Base-by-base conservation (phyloP, 179 eudicot genomes). In the Pouteria campechiana region DNA sequence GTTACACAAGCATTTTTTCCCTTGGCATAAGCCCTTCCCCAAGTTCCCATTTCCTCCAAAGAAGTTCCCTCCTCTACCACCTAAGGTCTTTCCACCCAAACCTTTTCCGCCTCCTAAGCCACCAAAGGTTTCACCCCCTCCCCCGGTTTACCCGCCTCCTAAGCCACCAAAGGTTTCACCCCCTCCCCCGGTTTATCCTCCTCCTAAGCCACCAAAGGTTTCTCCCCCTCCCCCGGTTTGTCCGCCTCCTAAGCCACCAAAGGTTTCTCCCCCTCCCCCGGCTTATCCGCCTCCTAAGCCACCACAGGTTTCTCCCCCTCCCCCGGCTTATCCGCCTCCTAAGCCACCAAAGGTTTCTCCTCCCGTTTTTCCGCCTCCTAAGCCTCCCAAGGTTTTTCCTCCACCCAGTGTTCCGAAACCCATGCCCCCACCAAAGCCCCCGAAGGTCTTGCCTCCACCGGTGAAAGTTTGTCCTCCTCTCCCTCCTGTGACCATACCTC, bases 21-120 rank as follows among this genome's bases (percentile, higher is more conserved):
- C 42, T 4, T 28, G 38, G 37, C 49, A 57, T 33, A 57, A 64
- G 18, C 11, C 57, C 3, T 54, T 46, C 30, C 43, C 57, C n/a
- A 53, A 60, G 52, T 14, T 29, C n/a, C 18, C n/a, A n/a, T n/a
- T n/a, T n/a, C 51, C 52, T 33, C 52, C 52, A n/a, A 25, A 13
- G 23, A 0, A 19, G 37, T 50, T 50, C 10, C 14, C 27, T 24
- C 36, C 6, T 45, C 16, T 55, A 14, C 10, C 8, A 15, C 63
- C 44, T 6, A 49, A 48, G 36, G 6, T 11, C 42, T 35, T 39
- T 7, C 20, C 13, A 15, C 7, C 42, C 23, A 46, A 47, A 22
- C 30, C 44, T 9, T 33, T 41, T 34, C 38, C 52, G 22, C 46
- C 44, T n/a, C 17, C 36, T 43, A 19, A 36, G 15, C 23, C 29